Conservation (phyloP, 2,329 filamentous ascomycete genomes). For the Coniochaeta sp. region DNA sequence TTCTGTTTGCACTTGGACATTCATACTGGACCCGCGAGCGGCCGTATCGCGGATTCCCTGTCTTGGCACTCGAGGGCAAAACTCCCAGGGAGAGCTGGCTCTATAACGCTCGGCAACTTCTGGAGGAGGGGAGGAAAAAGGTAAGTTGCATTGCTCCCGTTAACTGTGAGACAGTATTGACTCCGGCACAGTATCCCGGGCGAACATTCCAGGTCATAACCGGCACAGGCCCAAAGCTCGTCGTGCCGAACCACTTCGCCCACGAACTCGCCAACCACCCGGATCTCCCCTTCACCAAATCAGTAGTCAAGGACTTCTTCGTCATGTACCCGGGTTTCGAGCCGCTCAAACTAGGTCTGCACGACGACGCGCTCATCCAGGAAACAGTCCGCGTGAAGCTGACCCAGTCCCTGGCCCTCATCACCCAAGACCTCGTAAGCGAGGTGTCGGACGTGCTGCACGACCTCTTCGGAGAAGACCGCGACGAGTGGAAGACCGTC, state of each 20-base stretch:
- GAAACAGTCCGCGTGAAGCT: neutral
- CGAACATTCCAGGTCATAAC: neutral
- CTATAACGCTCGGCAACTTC: too few relatives aligned
- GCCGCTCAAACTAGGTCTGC: neutral
- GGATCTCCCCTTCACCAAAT: neutral
- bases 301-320: neutral
- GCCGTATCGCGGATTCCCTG: too few relatives aligned
- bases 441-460: neutral
- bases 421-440: neutral
- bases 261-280: neutral
- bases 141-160: too few relatives aligned
- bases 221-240: neutral
- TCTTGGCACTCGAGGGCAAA: too few relatives aligned
- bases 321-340: neutral
- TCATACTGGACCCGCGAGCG: too few relatives aligned
- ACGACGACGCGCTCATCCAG: neutral
- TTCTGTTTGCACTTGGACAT: too few relatives aligned
- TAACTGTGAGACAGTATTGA: too few relatives aligned
- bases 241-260: neutral
- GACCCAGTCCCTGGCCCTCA: neutral
- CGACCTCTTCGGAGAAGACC: neutral
- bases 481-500: neutral
- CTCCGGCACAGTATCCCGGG: too few relatives aligned
- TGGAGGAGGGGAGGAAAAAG: too few relatives aligned
- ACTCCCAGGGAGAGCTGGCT: too few relatives aligned